Percentiles rank a stretch among this genome's conserved stretches.
phyloP scores from a whole-genome alignment of 2,329 filamentous ascomycete species.

The Hawksworthiomyces lignivorus region DNA sequence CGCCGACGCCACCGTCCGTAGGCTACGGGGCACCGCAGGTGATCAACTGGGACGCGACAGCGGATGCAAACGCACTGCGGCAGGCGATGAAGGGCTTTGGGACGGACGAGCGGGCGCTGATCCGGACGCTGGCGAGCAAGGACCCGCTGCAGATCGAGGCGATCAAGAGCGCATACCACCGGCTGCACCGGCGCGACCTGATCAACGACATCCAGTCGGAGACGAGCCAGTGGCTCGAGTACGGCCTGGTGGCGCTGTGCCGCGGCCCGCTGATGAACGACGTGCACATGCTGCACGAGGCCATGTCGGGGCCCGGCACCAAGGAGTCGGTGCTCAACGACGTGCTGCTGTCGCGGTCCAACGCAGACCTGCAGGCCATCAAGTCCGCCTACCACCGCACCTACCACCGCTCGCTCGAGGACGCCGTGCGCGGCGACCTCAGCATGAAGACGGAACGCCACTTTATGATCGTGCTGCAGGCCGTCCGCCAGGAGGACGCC shows the following conservation, averaged over 20 bases:
- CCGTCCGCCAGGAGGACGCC: constrained; percentile 68
- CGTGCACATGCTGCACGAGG: constrained; percentile 59
- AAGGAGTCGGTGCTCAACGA: constrained; percentile 85
- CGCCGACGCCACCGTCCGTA: constrained; percentile 57
- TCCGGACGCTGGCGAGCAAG: constrained; percentile 60
- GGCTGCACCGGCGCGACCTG: constrained; percentile 58
- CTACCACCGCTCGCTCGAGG: constrained; percentile 59
- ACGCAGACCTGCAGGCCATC: constrained; percentile 83
- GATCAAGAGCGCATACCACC: constrained; percentile 59
- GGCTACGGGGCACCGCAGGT: constrained; percentile 69
- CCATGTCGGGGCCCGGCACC: constrained; percentile 73
- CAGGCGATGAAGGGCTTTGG: constrained; percentile 87
- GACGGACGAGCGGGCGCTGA: constrained; percentile 74
- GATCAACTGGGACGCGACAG: constrained; percentile 59
- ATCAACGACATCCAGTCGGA: constrained; percentile 71
- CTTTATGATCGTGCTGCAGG: constrained; percentile 74
- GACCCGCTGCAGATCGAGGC: constrained; percentile 71
- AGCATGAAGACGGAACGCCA: constrained; percentile 80
- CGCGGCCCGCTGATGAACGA: constrained; percentile 76
- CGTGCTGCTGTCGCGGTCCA: constrained; percentile 71
- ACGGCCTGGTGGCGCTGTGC: constrained; percentile 65
- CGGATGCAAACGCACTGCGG: constrained; percentile 64
- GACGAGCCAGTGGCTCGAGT: constrained; percentile 65
- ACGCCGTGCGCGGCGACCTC: constrained; percentile 68
- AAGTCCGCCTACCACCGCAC: constrained; percentile 66